Evolutionary conservation across 2,329 filamentous ascomycete species (phyloP).

Genomic region (Aspergillus jensenii): DNA sequence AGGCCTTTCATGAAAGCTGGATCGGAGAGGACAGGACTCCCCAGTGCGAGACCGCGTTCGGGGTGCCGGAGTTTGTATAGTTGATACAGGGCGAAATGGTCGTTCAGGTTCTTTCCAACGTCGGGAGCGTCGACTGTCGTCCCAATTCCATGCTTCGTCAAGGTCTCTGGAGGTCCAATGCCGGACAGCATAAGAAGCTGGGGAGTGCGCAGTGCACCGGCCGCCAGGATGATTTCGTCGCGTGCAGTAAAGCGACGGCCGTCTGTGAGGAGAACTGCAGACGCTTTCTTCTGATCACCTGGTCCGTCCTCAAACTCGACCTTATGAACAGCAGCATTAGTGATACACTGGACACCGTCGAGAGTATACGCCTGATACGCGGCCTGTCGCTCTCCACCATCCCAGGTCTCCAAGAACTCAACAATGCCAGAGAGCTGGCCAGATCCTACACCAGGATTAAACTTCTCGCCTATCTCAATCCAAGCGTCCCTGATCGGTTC

Average conservation of each 20-base stretch:
- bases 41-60: conserved; percentile 1
- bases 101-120: conserved; percentile 8
- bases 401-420: background rate
- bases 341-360: background rate
- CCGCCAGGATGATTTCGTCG: conserved; percentile 59
- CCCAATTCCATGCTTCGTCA: background rate
- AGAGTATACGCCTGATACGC: background rate
- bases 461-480: background rate
- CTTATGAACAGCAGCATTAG: background rate
- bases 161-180: conserved; percentile 43
- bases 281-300: background rate
- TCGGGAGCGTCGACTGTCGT: background rate
- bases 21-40: background rate
- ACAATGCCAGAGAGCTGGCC: background rate
- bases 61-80: conserved; percentile 7
- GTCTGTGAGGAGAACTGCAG: background rate
- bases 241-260: background rate
- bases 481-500: background rate
- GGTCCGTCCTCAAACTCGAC: background rate
- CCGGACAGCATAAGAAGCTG: conserved; percentile 63
- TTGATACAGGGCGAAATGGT: conserved; percentile 9
- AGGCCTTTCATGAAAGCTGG: background rate
- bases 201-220: conserved; percentile 58
- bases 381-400: background rate
- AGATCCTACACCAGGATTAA: background rate